Percentiles rank a stretch among this genome's conserved stretches.
phyloP scores from a whole-genome alignment of 352 stramenopile genomes.

The Globisporangium abappressorium region DNA sequence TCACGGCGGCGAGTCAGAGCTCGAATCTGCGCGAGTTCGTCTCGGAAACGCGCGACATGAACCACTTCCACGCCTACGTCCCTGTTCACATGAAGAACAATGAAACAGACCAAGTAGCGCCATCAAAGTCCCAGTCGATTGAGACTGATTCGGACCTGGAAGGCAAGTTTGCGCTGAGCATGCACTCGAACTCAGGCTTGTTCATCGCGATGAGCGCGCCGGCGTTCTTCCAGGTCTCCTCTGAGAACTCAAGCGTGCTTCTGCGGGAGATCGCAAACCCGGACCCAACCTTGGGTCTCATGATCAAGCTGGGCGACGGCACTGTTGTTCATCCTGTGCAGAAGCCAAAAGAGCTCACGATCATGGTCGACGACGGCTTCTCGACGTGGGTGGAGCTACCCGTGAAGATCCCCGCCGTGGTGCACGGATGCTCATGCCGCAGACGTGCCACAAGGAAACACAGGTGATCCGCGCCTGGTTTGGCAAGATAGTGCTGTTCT shows the following conservation, averaged over 20 bases:
- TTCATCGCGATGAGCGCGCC: slow-evolving; percentile 24
- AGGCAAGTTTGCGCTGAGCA: slow-evolving; percentile 12
- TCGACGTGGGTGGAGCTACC: slow-evolving; percentile 17
- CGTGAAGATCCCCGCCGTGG: slow-evolving; percentile 17
- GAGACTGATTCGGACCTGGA: not conserved
- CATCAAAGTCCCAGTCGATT: not conserved
- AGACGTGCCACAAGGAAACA: slow-evolving; percentile 14
- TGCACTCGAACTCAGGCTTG: slow-evolving; percentile 24
- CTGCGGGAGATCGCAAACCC: slow-evolving; percentile 16
- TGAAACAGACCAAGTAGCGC: too few species aligned
- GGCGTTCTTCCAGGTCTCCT: slow-evolving; percentile 16
- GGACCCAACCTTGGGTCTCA: slow-evolving; percentile 15
- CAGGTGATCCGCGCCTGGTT: slow-evolving; percentile 33
- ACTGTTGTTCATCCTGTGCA: slow-evolving; percentile 18
- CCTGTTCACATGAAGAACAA: not conserved
- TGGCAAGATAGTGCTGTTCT: slow-evolving; percentile 40
- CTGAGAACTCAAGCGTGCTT: not conserved
- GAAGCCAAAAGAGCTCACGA: slow-evolving; percentile 13
- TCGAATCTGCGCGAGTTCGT: slow-evolving; percentile 15
- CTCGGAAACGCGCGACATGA: slow-evolving; percentile 12
- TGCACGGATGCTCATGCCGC: slow-evolving; percentile 25
- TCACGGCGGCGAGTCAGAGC: not conserved
- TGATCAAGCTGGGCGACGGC: slow-evolving; percentile 12
- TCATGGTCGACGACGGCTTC: slow-evolving; percentile 25
- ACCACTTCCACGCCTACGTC: slow-evolving; percentile 25